Evolutionary conservation across 1,139 yeast genomes (phyloP), one percentile per base, ranked within the genome.

Genomic region (Scheffersomyces insectosa): DNA sequence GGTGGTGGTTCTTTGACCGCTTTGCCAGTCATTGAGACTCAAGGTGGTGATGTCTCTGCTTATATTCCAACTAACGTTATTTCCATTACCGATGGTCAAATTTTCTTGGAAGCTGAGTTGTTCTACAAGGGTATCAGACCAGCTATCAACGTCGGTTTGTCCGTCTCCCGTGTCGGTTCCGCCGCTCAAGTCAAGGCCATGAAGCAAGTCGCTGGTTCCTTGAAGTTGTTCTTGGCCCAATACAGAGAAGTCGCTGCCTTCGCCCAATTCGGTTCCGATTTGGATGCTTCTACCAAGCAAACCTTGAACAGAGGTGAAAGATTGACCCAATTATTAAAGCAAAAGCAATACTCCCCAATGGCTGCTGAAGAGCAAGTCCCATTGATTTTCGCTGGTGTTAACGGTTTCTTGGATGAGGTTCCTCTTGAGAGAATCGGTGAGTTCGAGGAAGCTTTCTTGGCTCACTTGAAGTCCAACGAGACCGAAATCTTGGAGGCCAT

Each of bases 61-160:
- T 89, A 89, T 81, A 89, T 89, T 72, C 96, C 97, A 74, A 89
- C 96, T 70, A 89, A 88, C 77, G 97, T 89, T 70, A 89, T 89
- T 81, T 89, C 97, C 77, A 89, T 89, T 73, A 90, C 97, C 51
- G 97, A 89, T 72, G 97, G 97, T 73, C 97, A 89, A 80, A 90
- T 89, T 72, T 89, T 90, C 95, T 85, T 90, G 83, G 97, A 90
- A 82, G 95, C 98, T 74, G 99, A 93, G 81, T 85, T 93, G 76
- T 93, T 93, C 95, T 90, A 93, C 93, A 93, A 91, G 85, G 99
- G 99, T 90, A 91, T 93, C 76, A 90, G 99, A 85, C 99, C 99
- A 70, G 98, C 99, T 68, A 93, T 93, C 70, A 93, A 93, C 77
- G 98, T 93, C 75, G 99, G 99, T 91, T 86, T 93, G 70, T 93